These are phyloP conservation scores for Opeltia flavorubescens DNA, from an alignment of 495 filamentous ascomycete genomes.

Conservation along the genomic window DNA sequence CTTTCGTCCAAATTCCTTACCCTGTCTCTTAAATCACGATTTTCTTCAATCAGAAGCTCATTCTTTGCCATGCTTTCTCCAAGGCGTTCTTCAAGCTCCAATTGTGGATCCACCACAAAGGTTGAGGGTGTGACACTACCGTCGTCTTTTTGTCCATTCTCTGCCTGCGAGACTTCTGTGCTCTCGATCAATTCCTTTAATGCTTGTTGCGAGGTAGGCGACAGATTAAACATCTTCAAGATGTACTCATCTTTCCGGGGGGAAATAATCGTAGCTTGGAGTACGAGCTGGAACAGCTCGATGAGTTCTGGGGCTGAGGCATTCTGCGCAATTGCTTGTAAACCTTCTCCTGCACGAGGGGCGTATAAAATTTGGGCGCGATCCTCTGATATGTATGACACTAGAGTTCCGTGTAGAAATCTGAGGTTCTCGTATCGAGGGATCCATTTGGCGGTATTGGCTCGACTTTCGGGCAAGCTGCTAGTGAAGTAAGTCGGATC, in stretches of 20 bases:
- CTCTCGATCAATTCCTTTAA: slow-evolving; percentile 38
- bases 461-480: slow-evolving; percentile 2
- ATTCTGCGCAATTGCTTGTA: slow-evolving; percentile 43
- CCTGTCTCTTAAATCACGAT: slow-evolving; percentile 36
- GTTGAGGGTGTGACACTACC: slow-evolving; percentile 21
- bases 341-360: slow-evolving; percentile 32
- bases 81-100: slow-evolving; percentile 39
- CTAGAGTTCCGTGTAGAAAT: slow-evolving; percentile 50
- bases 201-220: slow-evolving; percentile 28
- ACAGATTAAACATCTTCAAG: slow-evolving; percentile 33
- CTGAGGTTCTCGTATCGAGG: slow-evolving; percentile 37
- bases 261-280: slow-evolving; percentile 46
- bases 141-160: neutral
- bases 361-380: slow-evolving; percentile 35
- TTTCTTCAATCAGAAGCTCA: slow-evolving; percentile 34
- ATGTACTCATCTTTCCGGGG: slow-evolving; percentile 42
- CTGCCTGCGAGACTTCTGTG: slow-evolving; percentile 20
- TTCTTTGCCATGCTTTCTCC: slow-evolving; percentile 41
- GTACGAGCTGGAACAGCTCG: slow-evolving; percentile 47
- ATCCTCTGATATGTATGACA: slow-evolving; percentile 49
- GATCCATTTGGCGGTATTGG: slow-evolving; percentile 17
- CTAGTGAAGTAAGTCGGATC: slow-evolving; percentile 52
- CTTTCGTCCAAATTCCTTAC: slow-evolving; percentile 16
- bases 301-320: slow-evolving; percentile 16
- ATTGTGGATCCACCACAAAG: slow-evolving; percentile 30